phyloP scores from a whole-genome alignment of 1,284 basidiomycete genomes.

The Ceratobasidium papillatum region DNA sequence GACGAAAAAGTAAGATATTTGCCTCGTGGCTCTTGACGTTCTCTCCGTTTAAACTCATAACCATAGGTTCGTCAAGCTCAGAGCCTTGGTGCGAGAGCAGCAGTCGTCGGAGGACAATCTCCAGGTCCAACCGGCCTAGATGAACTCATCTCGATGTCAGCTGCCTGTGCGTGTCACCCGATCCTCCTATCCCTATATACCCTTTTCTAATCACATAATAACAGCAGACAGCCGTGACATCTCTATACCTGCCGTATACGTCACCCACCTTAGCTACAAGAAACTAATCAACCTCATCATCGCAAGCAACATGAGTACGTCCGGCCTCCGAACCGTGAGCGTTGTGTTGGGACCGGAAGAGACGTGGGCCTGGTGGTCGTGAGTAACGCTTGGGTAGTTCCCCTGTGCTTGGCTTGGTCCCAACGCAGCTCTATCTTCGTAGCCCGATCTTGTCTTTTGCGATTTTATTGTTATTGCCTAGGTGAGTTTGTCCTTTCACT shows the following conservation, averaged over 20 bases:
- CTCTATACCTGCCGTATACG: conserved; percentile 46
- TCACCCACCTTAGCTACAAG: conserved; percentile 46
- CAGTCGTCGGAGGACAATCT: conserved; percentile 56
- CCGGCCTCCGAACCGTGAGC: conserved; percentile 44
- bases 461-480: conserved; percentile 52
- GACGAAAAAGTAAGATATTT: conserved; percentile 51
- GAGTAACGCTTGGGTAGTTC: conserved; percentile 11
- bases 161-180: conserved; percentile 37
- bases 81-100: conserved; percentile 55
- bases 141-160: conserved; percentile 57
- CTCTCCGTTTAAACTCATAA: background rate
- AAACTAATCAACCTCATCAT: conserved; percentile 44
- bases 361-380: conserved; percentile 46
- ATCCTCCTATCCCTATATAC: background rate
- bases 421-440: conserved; percentile 27
- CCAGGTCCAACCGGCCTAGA: conserved; percentile 45
- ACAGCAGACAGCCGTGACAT: conserved; percentile 46
- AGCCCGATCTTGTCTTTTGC: conserved; percentile 47
- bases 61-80: conserved; percentile 54
- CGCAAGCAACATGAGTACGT: conserved; percentile 45
- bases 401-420: conserved; percentile 31
- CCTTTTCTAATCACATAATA: background rate
- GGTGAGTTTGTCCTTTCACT: conserved; percentile 32
- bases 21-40: background rate
- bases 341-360: conserved; percentile 44